Evolutionary conservation across 2,329 filamentous ascomycete genomes (phyloP).

Genomic region (Tolypocladium sp.): DNA sequence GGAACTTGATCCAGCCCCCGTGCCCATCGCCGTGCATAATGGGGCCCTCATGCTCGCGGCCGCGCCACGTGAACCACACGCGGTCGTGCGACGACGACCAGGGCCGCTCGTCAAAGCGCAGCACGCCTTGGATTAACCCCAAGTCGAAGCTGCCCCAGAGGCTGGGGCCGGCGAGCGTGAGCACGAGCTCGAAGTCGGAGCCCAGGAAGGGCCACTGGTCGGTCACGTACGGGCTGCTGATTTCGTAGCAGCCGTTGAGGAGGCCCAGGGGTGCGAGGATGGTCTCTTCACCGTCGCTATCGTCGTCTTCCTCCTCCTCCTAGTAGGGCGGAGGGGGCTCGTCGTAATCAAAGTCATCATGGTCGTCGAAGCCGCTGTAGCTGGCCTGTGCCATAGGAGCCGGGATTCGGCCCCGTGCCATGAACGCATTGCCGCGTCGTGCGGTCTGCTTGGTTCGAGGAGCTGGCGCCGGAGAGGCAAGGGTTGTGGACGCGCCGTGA

Average conservation of each 20-base stretch:
- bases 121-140: slow-evolving; percentile 28
- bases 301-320: not conserved
- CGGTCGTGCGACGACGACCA: slow-evolving; percentile 16
- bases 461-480: not conserved
- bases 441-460: slow-evolving; percentile 12
- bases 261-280: slow-evolving; percentile 20
- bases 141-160: slow-evolving; percentile 39
- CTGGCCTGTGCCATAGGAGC: not conserved
- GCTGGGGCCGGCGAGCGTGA: slow-evolving; percentile 26
- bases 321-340: slow-evolving; percentile 11
- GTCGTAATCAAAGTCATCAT: not conserved
- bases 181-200: slow-evolving; percentile 21
- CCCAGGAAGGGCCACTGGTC: slow-evolving; percentile 14
- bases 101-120: slow-evolving; percentile 29
- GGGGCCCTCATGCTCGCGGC: slow-evolving; percentile 17
- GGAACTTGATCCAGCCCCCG: slow-evolving; percentile 23
- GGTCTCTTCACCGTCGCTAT: not conserved
- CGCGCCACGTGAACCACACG: slow-evolving; percentile 26
- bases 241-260: slow-evolving; percentile 35
- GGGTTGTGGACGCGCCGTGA: not conserved
- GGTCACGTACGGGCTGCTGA: slow-evolving; percentile 18
- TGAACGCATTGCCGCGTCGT: slow-evolving; percentile 14
- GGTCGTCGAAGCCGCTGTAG: not conserved
- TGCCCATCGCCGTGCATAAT: slow-evolving; percentile 16
- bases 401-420: slow-evolving; percentile 12